Base-by-base conservation (phyloP, 2,329 filamentous ascomycete species). In the Aulographum hederae region DNA sequence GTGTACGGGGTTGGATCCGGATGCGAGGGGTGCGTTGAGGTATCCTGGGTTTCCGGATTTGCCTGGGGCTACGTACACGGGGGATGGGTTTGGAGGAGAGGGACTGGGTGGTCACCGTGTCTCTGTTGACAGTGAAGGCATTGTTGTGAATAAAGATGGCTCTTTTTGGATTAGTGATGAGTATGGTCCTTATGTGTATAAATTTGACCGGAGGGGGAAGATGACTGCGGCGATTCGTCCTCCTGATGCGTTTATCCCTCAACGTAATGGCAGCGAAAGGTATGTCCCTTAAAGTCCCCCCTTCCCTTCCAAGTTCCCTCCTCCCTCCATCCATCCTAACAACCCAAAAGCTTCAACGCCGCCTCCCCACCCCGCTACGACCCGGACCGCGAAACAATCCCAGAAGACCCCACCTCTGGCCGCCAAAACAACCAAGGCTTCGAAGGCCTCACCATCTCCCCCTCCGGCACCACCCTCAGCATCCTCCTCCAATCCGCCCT, bases 381-480 rank as follows among this genome's bases (percentile, higher is more conserved):
- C 32, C 56, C 58, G 0, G 46, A 58, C 11, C 45, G 59, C 12
- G 45, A 52, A 6, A 59, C 68, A 2, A 51, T 48, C 3, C 75
- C 75, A 0, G 58, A 54, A 11, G 58, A 75, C 39, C 69, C 73
- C 1, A 57, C 61, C 2, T 63, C 63, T 1, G 77, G 77, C 10
- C 65, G 77, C 14, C 58, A 63, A 33, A 80, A 82, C 48, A 82
- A 82, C 48, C 74, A 79, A 46, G 76, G 77, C n/a, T 68, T 81
- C 30, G 77, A 82, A 50, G 75, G 70, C 0, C 51, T 82, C 30
- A 74, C 71, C 0, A 51, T 66, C n/a, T 69, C 65, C 3, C 57
- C 63, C 0, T 68, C 77, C 39, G 72, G 73, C 6, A 69, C 67
- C 37, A 67, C 59, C 2, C 55, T 81, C 8, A 80, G 69, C 44